Evolutionary conservation across 106 monocot genomes (phyloP).

Genomic region (Platanthera zijinensis): DNA sequence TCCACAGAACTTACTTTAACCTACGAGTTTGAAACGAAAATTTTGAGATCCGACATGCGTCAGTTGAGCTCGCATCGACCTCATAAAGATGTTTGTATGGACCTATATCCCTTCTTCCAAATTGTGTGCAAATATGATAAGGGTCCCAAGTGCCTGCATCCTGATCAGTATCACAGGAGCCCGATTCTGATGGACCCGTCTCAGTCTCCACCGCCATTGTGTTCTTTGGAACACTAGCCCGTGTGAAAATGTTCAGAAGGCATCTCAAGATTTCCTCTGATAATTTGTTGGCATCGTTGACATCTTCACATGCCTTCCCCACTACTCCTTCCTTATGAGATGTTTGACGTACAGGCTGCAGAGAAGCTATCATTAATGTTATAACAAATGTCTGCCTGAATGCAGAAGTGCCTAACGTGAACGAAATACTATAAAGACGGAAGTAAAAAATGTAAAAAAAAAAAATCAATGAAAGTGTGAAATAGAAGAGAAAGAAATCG

Average conservation of each 20-base stretch:
- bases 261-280: slow-evolving; percentile 12
- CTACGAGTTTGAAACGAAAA: slow-evolving; percentile 2
- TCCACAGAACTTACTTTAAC: slow-evolving; percentile 5
- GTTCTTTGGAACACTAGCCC: background rate
- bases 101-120: slow-evolving; percentile 52
- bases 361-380: background rate
- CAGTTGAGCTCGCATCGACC: background rate
- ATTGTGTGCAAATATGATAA: slow-evolving; percentile 43
- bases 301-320: background rate
- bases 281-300: slow-evolving; percentile 4
- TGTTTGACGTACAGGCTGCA: background rate
- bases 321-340: background rate
- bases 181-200: slow-evolving; percentile 2
- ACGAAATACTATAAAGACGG: too few species aligned
- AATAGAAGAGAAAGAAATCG: too few species aligned
- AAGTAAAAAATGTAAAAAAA: too few species aligned
- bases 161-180: slow-evolving; percentile 5
- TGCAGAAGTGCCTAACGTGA: too few species aligned
- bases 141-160: slow-evolving; percentile 41
- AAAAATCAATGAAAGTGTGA: too few species aligned
- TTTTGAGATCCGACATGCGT: background rate
- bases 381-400: too few species aligned
- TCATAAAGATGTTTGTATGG: background rate
- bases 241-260: background rate
- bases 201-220: background rate